Evolutionary conservation across 1,139 yeast species (phyloP).

Genomic region (Zygosaccharomyces pseudobailii): DNA sequence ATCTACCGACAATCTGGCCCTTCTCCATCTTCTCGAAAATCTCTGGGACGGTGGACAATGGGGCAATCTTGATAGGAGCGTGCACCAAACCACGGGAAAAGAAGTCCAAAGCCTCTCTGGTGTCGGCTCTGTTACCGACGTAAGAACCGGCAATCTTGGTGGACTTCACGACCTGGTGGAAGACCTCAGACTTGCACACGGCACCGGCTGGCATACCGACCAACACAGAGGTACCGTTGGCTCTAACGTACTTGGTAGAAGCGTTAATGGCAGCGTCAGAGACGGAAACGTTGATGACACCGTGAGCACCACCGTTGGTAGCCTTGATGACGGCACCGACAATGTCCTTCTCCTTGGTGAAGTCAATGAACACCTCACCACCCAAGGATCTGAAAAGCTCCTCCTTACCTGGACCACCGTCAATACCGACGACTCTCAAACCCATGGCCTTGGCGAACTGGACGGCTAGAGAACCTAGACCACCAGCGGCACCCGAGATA

Average conservation of each 20-base stretch:
- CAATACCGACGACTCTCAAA: constrained; percentile 55
- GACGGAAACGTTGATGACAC: constrained; percentile 58
- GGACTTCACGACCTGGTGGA: constrained; percentile 54
- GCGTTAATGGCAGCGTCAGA: constrained; percentile 54
- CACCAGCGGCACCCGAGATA: constrained; percentile 64
- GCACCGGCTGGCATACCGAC: constrained; percentile 65
- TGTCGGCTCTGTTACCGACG: constrained; percentile 70
- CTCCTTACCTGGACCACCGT: constrained; percentile 58
- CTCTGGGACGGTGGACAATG: constrained; percentile 50
- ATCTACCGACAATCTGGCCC: constrained; percentile 60
- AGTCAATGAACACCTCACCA: constrained; percentile 55
- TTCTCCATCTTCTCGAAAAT: constrained; percentile 55
- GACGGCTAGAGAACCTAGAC: constrained; percentile 59
- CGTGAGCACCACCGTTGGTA: constrained; percentile 61
- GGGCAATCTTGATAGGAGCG: constrained; percentile 59
- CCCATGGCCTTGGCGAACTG: constrained; percentile 67
- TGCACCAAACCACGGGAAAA: constrained; percentile 57
- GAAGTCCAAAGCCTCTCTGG: constrained; percentile 65
- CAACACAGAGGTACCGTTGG: constrained; percentile 56
- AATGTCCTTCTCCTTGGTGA: constrained; percentile 47
- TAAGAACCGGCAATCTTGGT: constrained; percentile 57
- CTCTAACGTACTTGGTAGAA: constrained; percentile 53
- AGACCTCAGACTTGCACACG: constrained; percentile 49
- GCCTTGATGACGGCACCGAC: constrained; percentile 46
- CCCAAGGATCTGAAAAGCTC: constrained; percentile 49